Base-by-base conservation (phyloP, 2,329 filamentous ascomycete genomes). In the Colletotrichum sp. region DNA sequence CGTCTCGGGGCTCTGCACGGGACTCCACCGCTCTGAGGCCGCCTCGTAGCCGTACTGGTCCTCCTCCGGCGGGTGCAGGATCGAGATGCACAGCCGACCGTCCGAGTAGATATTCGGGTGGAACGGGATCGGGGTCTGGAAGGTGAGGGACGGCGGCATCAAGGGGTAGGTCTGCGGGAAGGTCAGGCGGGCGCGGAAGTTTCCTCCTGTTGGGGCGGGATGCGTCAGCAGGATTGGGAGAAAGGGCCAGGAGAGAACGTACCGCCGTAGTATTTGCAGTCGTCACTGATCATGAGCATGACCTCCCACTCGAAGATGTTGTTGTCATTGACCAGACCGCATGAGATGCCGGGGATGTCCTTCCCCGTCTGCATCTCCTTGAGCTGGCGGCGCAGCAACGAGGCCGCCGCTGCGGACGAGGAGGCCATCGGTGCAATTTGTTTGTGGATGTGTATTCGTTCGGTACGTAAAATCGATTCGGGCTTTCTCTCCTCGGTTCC, bases 231-330 rank as follows among this genome's bases (percentile, higher is more conserved):
- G 21, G 21, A 24, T 24, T 24, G 21, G 21, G 21, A 3, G 21
- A 24, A 3, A 24, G 21, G 21, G 21, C 21, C 21, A 24, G 21
- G 3, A 3, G 26, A 69, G 16, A 55, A 86, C 91, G 75, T 87
- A 96, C 96, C 96, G 81, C 96, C 96, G 81, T 98, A 98, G 85
- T 95, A 95, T 86, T 96, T 96, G 86, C 95, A 96, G 83, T 98
- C 96, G 81, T 98, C 96, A 78, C 92, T 95, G 79, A 99, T 96
- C 96, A 99, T 99, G 77, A 99, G 92, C 95, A 98, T 98, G 24
- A 99, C 96, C 85, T 99, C 96, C 97, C 97, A 99, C 88, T 98
- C 95, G 79, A 98, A 98, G 12, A 99, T 93, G 83, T 98, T 98
- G 86, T 88, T 94, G 84, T 94, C 95, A 81, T 94, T 93, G 69